Base-by-base conservation (phyloP, 345 rosid genomes). In the Euclidium syriacum region DNA sequence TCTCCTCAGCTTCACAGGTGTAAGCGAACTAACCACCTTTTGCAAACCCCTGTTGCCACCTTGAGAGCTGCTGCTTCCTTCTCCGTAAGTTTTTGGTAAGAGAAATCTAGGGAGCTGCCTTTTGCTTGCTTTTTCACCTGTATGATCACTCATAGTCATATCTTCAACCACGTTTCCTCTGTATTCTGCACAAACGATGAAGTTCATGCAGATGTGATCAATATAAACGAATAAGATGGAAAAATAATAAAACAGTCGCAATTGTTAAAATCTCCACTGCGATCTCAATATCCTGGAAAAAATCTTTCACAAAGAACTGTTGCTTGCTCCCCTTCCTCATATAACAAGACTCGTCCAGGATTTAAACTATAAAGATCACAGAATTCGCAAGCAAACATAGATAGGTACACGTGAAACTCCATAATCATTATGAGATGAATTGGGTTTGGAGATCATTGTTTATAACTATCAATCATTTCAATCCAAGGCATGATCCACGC, bases 281-380 rank as follows among this genome's bases (percentile, higher is more conserved):
- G 78, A 79, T 85, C 88, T 79, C 86, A 75, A 77, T 78, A 73
- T 67, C 78, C 76, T 14, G 78, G 85, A 41, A 84, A 74, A 76
- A 66, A 70, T 75, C 85, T 81, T 75, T 89, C 81, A 56, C 65
- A 73, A 60, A 83, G 85, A 47, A 83, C 87, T 68, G 78, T 80
- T 74, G 84, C 77, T 80, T 74, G 84, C 77, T 78, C 89, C 89
- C 91, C 79, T 88, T 71, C 87, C 95, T 87, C 72, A 19, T 34
- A 78, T 43, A 18, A 62, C 19, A 39, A 7, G 18, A 30, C 15
- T 47, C 35, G 11, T 35, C 9, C 24, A 60, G 44, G 44, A 27
- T 58, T 58, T 56, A 48, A 58, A 4, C 52, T 42, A 46, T 41
- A 66, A n/a, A n/a, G n/a, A 56, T 35, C 56, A 19, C 62, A 44